phyloP scores from a whole-genome alignment of 441 rosid species.

The Caryocar brasiliense region DNA sequence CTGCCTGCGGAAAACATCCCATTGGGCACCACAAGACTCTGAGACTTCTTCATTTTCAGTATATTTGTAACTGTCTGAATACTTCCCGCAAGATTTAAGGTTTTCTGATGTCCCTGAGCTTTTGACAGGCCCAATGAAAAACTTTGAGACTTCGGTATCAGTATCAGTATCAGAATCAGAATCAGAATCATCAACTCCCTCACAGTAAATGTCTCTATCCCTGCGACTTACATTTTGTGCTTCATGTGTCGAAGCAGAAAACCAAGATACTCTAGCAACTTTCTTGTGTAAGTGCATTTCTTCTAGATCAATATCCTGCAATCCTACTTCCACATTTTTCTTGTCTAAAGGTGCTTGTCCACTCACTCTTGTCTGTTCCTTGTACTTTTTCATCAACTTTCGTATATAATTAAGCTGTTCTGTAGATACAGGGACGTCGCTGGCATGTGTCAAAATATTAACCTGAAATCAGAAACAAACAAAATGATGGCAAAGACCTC shows the following conservation, averaged over 20 bases:
- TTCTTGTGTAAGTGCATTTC: slow-evolving; percentile 27
- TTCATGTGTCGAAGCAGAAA: slow-evolving; percentile 27
- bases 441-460: slow-evolving; percentile 72
- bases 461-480: slow-evolving; percentile 50
- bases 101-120: slow-evolving; percentile 28
- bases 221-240: slow-evolving; percentile 7
- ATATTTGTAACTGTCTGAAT: slow-evolving; percentile 19
- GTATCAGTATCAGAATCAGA: slow-evolving; percentile 33
- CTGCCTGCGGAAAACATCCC: slow-evolving; percentile 91
- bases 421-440: slow-evolving; percentile 63
- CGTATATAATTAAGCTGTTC: slow-evolving; percentile 72
- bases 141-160: slow-evolving; percentile 37
- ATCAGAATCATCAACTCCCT: slow-evolving; percentile 26
- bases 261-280: slow-evolving; percentile 36
- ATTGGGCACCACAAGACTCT: slow-evolving; percentile 63
- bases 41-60: slow-evolving; percentile 23
- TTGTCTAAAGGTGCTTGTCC: slow-evolving; percentile 16
- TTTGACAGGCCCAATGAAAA: slow-evolving; percentile 23
- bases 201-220: slow-evolving; percentile 16
- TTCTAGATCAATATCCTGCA: slow-evolving; percentile 22
- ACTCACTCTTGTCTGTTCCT: slow-evolving; percentile 27
- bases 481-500: slow-evolving; percentile 16
- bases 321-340: slow-evolving; percentile 24
- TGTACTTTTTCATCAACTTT: slow-evolving; percentile 57
- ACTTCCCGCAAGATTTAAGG: slow-evolving; percentile 18